These are phyloP conservation scores for Escovopsis sp. DNA, from an alignment of 2,329 filamentous ascomycete genomes.

Conservation along the genomic window DNA sequence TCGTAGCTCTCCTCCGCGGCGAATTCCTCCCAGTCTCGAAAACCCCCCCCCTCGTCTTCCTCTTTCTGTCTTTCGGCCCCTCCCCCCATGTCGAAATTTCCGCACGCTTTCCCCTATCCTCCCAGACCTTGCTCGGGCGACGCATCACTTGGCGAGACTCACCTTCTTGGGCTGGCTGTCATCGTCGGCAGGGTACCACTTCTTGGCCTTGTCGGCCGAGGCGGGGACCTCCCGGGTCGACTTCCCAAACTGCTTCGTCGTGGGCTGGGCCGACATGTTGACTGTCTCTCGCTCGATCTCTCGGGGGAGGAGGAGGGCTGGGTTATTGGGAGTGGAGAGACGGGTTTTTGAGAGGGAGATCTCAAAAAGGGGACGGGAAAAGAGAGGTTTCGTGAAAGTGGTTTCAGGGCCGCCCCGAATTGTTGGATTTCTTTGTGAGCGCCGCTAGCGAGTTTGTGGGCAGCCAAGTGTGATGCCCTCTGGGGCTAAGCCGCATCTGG, in stretches of 20 bases:
- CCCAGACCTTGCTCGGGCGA: constrained; percentile 1
- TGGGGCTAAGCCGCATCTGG: constrained; percentile 20
- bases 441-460: constrained; percentile 29
- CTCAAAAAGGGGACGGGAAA: constrained; percentile 14
- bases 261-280: constrained; percentile 61
- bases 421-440: constrained; percentile 28
- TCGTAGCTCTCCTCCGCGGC: too few relatives aligned
- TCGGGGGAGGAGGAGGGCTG: background rate
- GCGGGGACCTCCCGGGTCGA: constrained; percentile 83
- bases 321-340: constrained; percentile 23
- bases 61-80: background rate
- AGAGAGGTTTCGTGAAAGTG: constrained; percentile 17
- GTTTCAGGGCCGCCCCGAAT: constrained; percentile 21
- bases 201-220: constrained; percentile 82
- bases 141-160: constrained; percentile 38
- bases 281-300: constrained; percentile 19
- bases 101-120: background rate
- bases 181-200: constrained; percentile 98
- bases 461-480: constrained; percentile 29
- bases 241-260: constrained; percentile 96
- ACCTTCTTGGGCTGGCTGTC: constrained; percentile 86
- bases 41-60: background rate
- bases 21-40: background rate
- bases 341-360: too few relatives aligned
- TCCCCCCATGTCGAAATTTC: constrained; percentile 1